A percentile compares a stretch with the other conserved stretches of the same genome.
Evolutionary conservation across 2,329 filamentous ascomycete species (phyloP).

Genomic region (Talaromyces sp.): DNA sequence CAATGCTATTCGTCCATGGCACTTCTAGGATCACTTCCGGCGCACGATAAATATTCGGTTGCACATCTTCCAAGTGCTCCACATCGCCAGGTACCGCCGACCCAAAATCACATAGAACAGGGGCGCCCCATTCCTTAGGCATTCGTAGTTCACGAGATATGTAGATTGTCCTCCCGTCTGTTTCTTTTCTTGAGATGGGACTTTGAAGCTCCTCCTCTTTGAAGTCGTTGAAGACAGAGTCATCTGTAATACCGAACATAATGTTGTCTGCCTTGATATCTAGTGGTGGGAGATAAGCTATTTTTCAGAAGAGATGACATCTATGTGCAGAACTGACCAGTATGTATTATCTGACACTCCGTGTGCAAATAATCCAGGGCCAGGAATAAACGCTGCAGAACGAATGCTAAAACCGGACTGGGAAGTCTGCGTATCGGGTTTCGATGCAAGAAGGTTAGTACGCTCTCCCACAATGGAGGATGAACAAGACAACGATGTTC

Average conservation of each 20-base stretch:
- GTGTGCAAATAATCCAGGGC: slow-evolving; percentile 50
- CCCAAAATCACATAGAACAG: slow-evolving; percentile 53
- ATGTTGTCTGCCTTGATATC: slow-evolving; percentile 52
- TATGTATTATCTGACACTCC: slow-evolving; percentile 49
- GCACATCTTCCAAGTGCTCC: slow-evolving; percentile 32
- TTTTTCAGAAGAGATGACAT: slow-evolving; percentile 17
- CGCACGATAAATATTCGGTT: slow-evolving; percentile 38
- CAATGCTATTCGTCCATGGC: slow-evolving; percentile 49
- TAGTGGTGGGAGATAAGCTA: slow-evolving; percentile 23
- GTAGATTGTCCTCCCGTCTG: slow-evolving; percentile 46
- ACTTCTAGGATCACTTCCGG: slow-evolving; percentile 50
- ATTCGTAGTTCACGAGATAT: slow-evolving; percentile 41
- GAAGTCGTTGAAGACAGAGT: slow-evolving; percentile 43
- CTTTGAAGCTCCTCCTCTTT: slow-evolving; percentile 42
- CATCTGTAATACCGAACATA: slow-evolving; percentile 44
- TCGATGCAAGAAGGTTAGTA: slow-evolving; percentile 40
- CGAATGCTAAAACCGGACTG: slow-evolving; percentile 36
- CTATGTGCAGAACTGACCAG: slow-evolving; percentile 35
- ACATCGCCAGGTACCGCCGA: slow-evolving; percentile 42
- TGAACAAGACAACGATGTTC: slow-evolving; percentile 39
- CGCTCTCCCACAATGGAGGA: slow-evolving; percentile 47
- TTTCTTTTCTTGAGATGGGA: slow-evolving; percentile 45
- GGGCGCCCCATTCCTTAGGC: slow-evolving; percentile 17
- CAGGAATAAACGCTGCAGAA: slow-evolving; percentile 44
- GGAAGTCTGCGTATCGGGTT: slow-evolving; percentile 30